Base-by-base conservation (phyloP, 83 land plant species). In the Thuja plicata region DNA sequence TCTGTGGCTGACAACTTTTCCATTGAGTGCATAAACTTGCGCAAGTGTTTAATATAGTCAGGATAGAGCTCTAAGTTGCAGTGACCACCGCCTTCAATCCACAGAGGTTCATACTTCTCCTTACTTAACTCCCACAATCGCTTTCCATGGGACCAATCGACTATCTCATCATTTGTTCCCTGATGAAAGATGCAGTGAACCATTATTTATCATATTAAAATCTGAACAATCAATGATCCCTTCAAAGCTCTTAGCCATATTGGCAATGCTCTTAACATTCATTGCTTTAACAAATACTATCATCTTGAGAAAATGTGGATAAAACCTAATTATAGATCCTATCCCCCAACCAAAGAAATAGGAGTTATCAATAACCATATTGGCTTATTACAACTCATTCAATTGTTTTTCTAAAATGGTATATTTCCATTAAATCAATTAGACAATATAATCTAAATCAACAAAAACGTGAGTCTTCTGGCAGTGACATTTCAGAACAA, bases 31-130 rank as follows among this genome's bases (percentile, higher is more conserved):
- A 95, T 89, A 84, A 96, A 96, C 86, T 93, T 95, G 34, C 97
- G 90, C 88, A 96, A 83, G 89, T 96, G 97, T 87, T 91, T 94
- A 27, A 96, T 95, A 92, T 94, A 96, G 89, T 96, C 96, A 0
- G 97, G 97, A 89, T 91, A 96, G 40, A 96, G 92, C 89, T 96
- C 97, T n/a, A 96, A 92, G 91, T 96, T 95, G 89, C 97, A 96
- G 57, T 96, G 97, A 2, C 96, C 96, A 34, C 96, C 97, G 17
- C 97, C 97, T 77, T 96, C 91, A 37, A 96, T 90, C 97, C 97
- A 96, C 38, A 96, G 78, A 1, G 97, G 97, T 19, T 96, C 97
- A 40, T 94, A 96, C 82, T 96, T 96, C 50, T 96, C 95, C 88
- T 94, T 93, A 15, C 97, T 41, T 17, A 96, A 89, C 40, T 96